A percentile compares a stretch with the other conserved stretches of the same genome.
phyloP scores from a whole-genome alignment of 805 yeast species.

The Yarrowia divulgata region DNA sequence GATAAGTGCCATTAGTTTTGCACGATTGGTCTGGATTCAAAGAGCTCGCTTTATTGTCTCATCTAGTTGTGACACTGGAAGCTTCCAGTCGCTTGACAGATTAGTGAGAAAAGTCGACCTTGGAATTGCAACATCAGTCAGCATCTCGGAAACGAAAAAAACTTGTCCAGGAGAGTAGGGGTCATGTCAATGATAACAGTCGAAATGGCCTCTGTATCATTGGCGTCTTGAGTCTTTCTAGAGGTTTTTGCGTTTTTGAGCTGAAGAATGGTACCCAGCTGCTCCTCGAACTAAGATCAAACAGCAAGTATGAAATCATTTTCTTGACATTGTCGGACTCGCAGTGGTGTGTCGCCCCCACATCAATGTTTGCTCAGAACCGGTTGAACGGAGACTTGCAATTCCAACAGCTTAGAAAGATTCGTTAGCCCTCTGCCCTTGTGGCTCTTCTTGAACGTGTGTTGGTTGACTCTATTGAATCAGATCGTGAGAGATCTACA shows the following conservation, averaged over 20 bases:
- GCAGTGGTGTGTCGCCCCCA: constrained; percentile 11
- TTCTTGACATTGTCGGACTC: constrained; percentile 9
- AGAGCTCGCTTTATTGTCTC: too few species aligned
- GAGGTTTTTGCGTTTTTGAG: constrained; percentile 1
- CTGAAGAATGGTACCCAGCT: not conserved
- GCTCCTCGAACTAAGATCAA: constrained; percentile 17
- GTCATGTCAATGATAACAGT: constrained; percentile 21
- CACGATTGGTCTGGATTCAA: too few species aligned
- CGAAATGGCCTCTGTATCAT: not conserved
- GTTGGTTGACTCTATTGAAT: too few species aligned
- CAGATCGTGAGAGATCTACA: too few species aligned
- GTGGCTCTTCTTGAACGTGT: too few species aligned
- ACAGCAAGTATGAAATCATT: constrained; percentile 8
- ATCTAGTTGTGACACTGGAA: too few species aligned
- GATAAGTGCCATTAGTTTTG: too few species aligned
- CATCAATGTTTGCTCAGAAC: constrained; percentile 5
- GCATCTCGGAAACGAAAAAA: constrained; percentile 8
- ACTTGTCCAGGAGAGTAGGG: constrained; percentile 17
- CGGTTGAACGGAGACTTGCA: too few species aligned
- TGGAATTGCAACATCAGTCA: constrained; percentile 11
- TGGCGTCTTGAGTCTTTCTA: constrained; percentile 3
- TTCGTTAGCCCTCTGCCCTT: too few species aligned
- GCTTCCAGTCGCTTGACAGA: constrained; percentile 16
- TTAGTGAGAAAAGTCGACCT: constrained; percentile 6
- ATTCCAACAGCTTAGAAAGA: too few species aligned